A percentile compares a stretch with the other conserved stretches of the same genome.
Evolutionary conservation across 2,329 filamentous ascomycete genomes (phyloP).

Genomic region (Neopestalotiopsis rosae): DNA sequence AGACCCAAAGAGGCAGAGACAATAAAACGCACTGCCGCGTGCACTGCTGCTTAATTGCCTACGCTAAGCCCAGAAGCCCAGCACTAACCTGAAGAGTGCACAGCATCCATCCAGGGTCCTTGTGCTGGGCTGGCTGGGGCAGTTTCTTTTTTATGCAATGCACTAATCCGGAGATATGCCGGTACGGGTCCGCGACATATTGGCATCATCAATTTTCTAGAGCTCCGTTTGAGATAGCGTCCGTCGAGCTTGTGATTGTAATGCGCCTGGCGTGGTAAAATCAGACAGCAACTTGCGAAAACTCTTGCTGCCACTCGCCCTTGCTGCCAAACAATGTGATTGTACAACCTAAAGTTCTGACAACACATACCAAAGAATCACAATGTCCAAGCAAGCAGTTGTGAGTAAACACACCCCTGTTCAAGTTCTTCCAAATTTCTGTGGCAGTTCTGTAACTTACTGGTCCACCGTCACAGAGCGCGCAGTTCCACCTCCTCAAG

Average conservation of each 20-base stretch:
- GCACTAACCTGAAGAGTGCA: neutral
- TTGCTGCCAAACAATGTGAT: conserved; percentile 6
- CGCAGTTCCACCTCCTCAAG: conserved; percentile 52
- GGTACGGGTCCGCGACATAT: conserved; percentile 5
- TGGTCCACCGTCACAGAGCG: conserved; percentile 40
- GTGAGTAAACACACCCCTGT: conserved; percentile 7
- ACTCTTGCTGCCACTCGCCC: neutral
- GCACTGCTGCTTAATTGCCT: neutral
- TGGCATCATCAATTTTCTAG: conserved; percentile 18
- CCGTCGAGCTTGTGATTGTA: neutral
- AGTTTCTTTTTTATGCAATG: neutral
- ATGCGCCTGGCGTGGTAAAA: neutral
- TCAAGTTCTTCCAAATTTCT: neutral
- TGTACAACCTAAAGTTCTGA: too few species aligned
- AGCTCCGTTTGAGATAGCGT: conserved; percentile 5
- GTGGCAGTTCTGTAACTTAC: neutral
- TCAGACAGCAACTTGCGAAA: neutral
- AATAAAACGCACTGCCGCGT: neutral
- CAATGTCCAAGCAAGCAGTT: conserved; percentile 21
- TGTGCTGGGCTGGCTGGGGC: neutral
- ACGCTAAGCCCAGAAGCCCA: neutral
- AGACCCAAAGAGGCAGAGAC: neutral
- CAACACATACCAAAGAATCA: neutral
- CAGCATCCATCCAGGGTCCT: neutral
- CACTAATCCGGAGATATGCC: conserved; percentile 14